Evolutionary conservation across 2,329 filamentous ascomycete species (phyloP).

Genomic region (Mycogone perniciosa): DNA sequence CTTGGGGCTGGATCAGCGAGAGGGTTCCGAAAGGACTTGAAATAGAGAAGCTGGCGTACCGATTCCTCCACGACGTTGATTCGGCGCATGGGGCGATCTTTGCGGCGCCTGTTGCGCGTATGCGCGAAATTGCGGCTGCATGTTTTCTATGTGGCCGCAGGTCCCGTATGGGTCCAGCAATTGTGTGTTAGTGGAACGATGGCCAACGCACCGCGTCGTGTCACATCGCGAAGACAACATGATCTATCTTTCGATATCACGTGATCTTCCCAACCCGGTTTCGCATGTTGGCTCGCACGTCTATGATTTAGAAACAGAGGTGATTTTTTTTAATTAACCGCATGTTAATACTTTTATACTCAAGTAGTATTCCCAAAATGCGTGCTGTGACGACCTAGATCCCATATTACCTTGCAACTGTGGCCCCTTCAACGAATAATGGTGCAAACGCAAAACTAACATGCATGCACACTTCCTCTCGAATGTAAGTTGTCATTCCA

Average conservation of each 20-base stretch:
- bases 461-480: no score
- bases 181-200: background rate
- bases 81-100: constrained; percentile 41
- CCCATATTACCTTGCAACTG: no score
- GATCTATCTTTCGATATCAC: background rate
- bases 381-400: no score
- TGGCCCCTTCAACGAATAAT: no score
- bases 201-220: background rate
- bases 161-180: background rate
- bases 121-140: constrained; percentile 49
- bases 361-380: no score
- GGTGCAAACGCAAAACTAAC: no score
- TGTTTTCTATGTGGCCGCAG: constrained; percentile 17
- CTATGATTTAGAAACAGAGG: no score
- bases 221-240: background rate
- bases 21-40: background rate
- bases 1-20: constrained; percentile 26
- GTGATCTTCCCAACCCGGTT: background rate
- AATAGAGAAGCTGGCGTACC: constrained; percentile 31
- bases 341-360: no score
- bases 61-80: constrained; percentile 47
- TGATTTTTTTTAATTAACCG: no score
- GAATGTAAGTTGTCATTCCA: no score
- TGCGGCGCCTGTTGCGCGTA: constrained; percentile 47
- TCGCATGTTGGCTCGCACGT: no score